A percentile compares a stretch with the other conserved stretches of the same genome.
Conservation (phyloP, 179 eudicot species). For the Camellia oleifera region DNA sequence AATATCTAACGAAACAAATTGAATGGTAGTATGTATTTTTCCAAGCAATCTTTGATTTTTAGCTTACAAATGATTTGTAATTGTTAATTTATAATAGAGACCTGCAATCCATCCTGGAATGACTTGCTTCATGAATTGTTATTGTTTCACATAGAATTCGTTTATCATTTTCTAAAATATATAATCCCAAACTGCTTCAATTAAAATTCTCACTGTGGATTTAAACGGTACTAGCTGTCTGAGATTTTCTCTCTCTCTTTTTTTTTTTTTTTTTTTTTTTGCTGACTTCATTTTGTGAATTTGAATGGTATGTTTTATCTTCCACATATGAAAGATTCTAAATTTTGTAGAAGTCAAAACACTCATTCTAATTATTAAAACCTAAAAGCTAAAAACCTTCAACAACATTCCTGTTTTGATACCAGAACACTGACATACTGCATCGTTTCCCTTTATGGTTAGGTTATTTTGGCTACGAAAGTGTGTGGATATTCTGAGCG, state of each 20-base stretch:
- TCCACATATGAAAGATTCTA: background rate
- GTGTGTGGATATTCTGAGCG: constrained; percentile 88
- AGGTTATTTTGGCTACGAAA: constrained; percentile 94
- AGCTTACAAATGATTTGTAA: background rate
- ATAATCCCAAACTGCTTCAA: background rate
- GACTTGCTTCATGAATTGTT: background rate
- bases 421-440: background rate
- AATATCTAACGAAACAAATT: too few relatives aligned
- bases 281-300: background rate
- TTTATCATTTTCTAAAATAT: background rate
- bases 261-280: background rate
- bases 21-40: background rate
- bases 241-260: background rate
- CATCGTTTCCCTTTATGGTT: constrained; percentile 1
- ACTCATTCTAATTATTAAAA: background rate
- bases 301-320: background rate
- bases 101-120: background rate
- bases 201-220: background rate
- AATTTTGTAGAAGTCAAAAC: background rate
- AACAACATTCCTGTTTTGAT: background rate
- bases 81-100: background rate
- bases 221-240: background rate
- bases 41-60: background rate
- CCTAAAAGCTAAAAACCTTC: background rate
- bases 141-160: background rate